A percentile compares a stretch with the other conserved stretches of the same genome.
These are phyloP conservation scores for Kwoniella bestiolae DNA, from an alignment of 768 basidiomycete species.

Conservation along the genomic window DNA sequence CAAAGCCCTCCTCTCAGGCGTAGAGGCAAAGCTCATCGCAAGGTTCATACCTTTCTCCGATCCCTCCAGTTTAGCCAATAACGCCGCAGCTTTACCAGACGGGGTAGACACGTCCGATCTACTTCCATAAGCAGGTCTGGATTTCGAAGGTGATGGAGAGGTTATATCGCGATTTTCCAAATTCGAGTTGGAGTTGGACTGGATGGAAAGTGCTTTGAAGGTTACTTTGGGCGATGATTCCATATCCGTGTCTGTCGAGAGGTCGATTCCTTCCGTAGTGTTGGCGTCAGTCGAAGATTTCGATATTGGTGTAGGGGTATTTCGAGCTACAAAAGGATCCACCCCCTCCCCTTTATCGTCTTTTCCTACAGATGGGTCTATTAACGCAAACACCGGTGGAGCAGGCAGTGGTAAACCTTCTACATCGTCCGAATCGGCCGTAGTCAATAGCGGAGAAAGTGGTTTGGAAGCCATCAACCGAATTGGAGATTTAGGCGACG, in stretches of 20 bases:
- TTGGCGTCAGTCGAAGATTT: neutral
- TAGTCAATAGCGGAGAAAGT: conserved; percentile 20
- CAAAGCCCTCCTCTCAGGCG: conserved; percentile 18
- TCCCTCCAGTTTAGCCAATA: conserved; percentile 26
- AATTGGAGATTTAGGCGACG: conserved; percentile 16
- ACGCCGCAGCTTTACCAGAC: conserved; percentile 12
- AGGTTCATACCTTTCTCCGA: conserved; percentile 4
- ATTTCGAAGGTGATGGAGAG: neutral
- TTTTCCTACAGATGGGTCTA: neutral
- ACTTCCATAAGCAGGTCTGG: neutral
- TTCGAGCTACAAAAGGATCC: neutral
- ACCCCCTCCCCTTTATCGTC: neutral
- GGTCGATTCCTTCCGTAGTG: neutral
- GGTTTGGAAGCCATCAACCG: conserved; percentile 15
- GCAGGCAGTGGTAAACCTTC: neutral
- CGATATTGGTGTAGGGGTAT: neutral
- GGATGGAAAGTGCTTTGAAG: neutral
- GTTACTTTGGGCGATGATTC: neutral
- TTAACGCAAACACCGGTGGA: neutral
- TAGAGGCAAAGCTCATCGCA: neutral
- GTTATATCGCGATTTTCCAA: neutral
- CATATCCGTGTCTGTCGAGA: neutral
- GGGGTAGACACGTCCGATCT: conserved; percentile 26
- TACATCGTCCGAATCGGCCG: conserved; percentile 2
- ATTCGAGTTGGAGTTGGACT: too few species aligned